These are phyloP conservation scores for Ceratocystis eucalypticola DNA, from an alignment of 2,329 filamentous ascomycete species.

Conservation along the genomic window DNA sequence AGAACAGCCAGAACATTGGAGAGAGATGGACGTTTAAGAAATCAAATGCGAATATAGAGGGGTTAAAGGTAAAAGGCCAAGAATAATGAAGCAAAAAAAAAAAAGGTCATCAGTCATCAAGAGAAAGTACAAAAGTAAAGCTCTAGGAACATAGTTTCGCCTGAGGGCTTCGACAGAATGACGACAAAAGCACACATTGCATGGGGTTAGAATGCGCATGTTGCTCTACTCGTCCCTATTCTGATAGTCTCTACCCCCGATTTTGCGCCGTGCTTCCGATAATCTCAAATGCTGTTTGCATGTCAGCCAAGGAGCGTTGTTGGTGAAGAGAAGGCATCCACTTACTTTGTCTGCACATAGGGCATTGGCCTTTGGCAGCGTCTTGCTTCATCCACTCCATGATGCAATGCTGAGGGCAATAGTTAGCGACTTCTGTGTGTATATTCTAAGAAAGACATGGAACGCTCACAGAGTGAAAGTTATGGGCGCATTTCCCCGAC, in stretches of 20 bases:
- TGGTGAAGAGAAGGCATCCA: slow-evolving; percentile 1
- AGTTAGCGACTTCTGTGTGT: slow-evolving; percentile 20
- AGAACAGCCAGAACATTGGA: neutral
- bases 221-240: neutral
- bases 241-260: neutral
- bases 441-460: neutral
- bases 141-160: neutral
- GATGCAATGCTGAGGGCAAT: slow-evolving; percentile 64
- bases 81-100: neutral
- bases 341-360: slow-evolving; percentile 92
- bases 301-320: neutral
- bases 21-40: neutral
- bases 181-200: too few relatives aligned
- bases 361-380: slow-evolving; percentile 81
- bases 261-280: neutral
- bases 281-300: slow-evolving; percentile 10
- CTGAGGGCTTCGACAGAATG: too few relatives aligned
- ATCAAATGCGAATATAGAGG: neutral
- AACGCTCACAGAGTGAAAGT: slow-evolving; percentile 76
- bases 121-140: neutral
- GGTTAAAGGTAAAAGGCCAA: neutral
- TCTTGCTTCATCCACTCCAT: slow-evolving; percentile 94
- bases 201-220: too few relatives aligned
- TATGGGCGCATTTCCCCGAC: slow-evolving; percentile 91
- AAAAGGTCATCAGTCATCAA: slow-evolving; percentile 2